A percentile compares a stretch with the other conserved stretches of the same genome.
Conservation (phyloP, 129 eudicot species). For the Lonicera japonica region DNA sequence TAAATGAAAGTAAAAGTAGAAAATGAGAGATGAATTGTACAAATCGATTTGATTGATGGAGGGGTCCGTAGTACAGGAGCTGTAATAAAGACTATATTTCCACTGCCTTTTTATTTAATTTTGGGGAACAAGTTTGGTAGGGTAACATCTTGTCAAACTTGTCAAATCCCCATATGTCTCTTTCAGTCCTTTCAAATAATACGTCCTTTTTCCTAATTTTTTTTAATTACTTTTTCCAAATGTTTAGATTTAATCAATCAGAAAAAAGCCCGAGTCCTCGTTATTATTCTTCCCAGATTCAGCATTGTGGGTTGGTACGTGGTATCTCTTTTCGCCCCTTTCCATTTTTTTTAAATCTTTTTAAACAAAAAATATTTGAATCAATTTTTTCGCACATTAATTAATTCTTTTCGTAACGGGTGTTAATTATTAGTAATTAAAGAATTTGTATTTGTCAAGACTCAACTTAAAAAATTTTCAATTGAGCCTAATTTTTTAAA, state of each 20-base stretch:
- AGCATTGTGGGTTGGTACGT: constrained; percentile 2
- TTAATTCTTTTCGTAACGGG: too few species aligned
- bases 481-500: too few species aligned
- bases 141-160: not conserved
- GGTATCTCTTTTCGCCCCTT: too few species aligned
- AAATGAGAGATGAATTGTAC: not conserved
- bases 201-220: not conserved
- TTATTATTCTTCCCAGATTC: constrained; percentile 3
- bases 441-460: too few species aligned
- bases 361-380: too few species aligned
- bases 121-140: not conserved
- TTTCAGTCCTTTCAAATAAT: not conserved
- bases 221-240: not conserved
- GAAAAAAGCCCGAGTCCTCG: constrained; percentile 2
- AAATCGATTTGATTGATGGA: not conserved
- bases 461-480: too few species aligned
- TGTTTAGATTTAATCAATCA: constrained; percentile 11
- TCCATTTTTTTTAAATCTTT: too few species aligned
- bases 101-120: not conserved
- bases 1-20: too few species aligned
- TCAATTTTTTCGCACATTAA: too few species aligned
- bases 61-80: not conserved
- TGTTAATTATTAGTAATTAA: too few species aligned
- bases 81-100: not conserved
- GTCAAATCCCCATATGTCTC: not conserved